These are phyloP conservation scores for Fomitopsis betulina DNA, from an alignment of 1,284 basidiomycete species.

Conservation along the genomic window DNA sequence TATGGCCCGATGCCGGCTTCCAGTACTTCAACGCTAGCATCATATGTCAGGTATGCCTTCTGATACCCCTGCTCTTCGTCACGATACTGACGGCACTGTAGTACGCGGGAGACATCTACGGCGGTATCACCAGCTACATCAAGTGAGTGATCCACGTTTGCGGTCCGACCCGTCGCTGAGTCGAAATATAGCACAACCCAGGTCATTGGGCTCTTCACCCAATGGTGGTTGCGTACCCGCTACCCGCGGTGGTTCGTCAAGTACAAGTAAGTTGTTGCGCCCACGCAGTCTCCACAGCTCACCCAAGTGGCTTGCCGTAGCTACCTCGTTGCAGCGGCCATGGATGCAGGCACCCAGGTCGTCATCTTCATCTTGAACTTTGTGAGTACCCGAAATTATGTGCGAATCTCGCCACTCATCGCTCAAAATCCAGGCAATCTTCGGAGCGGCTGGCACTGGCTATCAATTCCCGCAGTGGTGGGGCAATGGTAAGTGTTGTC, in stretches of 20 bases:
- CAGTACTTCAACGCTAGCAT: conserved; percentile 46
- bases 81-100: background rate
- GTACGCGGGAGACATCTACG: background rate
- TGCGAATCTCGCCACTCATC: too few relatives aligned
- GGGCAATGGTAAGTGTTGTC: conserved; percentile 22
- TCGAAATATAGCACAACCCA: conserved; percentile 31
- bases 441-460: conserved; percentile 26
- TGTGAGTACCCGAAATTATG: conserved; percentile 8
- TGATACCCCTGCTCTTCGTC: background rate
- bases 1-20: conserved; percentile 42
- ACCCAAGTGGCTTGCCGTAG: conserved; percentile 9
- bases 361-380: conserved; percentile 31
- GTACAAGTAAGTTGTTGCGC: conserved; percentile 46
- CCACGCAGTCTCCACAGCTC: background rate
- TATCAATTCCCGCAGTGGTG: conserved; percentile 25
- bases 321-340: conserved; percentile 28
- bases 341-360: conserved; percentile 29
- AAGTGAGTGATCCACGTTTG: conserved; percentile 14
- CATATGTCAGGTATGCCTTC: conserved; percentile 18
- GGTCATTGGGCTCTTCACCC: conserved; percentile 49
- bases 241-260: conserved; percentile 49
- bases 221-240: conserved; percentile 43
- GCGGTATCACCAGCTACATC: conserved; percentile 52
- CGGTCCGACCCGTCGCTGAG: background rate
- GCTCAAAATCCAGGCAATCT: conserved; percentile 14